Conservation (phyloP, 2,329 filamentous ascomycete genomes). For the Fusarium tjaetaba region DNA sequence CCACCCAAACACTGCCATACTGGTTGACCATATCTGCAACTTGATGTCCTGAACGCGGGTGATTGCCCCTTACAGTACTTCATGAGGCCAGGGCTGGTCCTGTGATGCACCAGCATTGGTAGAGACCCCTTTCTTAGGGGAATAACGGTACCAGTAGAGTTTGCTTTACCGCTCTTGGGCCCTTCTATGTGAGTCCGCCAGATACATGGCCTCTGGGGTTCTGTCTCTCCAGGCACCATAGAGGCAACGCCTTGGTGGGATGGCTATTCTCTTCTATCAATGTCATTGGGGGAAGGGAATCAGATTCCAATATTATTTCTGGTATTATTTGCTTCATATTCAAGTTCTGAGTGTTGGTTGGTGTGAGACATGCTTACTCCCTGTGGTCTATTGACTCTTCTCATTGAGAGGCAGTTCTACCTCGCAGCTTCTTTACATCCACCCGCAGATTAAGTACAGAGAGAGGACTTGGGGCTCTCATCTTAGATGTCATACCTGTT, state of each 20-base stretch:
- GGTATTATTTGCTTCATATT: not conserved
- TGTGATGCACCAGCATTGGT: too few relatives aligned
- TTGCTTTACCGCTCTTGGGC: accelerated
- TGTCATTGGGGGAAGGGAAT: too few relatives aligned
- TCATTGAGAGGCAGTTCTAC: not conserved
- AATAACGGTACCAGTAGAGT: too few relatives aligned
- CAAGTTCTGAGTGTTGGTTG: too few relatives aligned
- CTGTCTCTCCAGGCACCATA: not conserved
- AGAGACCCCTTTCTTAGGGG: too few relatives aligned
- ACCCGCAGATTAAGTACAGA: not conserved
- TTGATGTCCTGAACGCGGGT: not conserved
- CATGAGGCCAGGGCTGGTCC: not conserved
- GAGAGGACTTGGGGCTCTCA: too few relatives aligned
- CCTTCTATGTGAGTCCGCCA: too few relatives aligned
- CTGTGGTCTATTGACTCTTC: not conserved
- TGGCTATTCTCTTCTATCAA: too few relatives aligned
- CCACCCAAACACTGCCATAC: not conserved
- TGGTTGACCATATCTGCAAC: not conserved
- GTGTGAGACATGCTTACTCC: too few relatives aligned
- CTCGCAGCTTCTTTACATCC: not conserved
- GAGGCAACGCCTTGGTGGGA: not conserved
- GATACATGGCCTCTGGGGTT: not conserved
- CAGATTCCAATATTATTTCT: too few relatives aligned
- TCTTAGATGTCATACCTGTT: not conserved
- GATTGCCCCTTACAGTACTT: not conserved